These are phyloP conservation scores for Penicillium coffeae DNA, from an alignment of 495 filamentous ascomycete genomes.

Conservation along the genomic window DNA sequence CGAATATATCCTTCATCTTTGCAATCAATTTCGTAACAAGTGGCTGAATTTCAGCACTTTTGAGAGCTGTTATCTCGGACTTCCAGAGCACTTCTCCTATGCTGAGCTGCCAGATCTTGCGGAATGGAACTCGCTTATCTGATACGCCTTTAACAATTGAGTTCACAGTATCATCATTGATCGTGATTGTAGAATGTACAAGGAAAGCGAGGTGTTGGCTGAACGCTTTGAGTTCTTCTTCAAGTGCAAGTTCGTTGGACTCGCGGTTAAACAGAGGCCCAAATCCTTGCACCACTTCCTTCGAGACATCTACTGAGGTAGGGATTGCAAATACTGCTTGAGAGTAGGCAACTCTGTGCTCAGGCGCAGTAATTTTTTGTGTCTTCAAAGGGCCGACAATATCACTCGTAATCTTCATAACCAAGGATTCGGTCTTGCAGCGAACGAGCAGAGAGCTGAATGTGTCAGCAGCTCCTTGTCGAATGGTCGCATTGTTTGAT, in stretches of 20 bases:
- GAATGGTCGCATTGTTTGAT: constrained; percentile 74
- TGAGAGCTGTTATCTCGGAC: constrained; percentile 38
- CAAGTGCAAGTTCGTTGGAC: constrained; percentile 76
- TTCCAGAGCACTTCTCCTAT: constrained; percentile 71
- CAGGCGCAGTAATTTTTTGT: constrained; percentile 72
- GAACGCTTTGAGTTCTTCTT: constrained; percentile 68
- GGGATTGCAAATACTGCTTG: constrained; percentile 68
- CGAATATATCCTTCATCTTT: constrained; percentile 68
- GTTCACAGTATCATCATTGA: constrained; percentile 62
- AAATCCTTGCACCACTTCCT: constrained; percentile 63
- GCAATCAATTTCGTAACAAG: constrained; percentile 50
- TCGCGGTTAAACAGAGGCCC: constrained; percentile 68
- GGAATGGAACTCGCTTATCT: constrained; percentile 76
- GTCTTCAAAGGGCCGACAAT: constrained; percentile 72
- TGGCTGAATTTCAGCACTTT: constrained; percentile 40
- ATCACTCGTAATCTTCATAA: constrained; percentile 69
- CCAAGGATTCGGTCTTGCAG: constrained; percentile 50
- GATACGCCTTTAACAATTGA: constrained; percentile 73
- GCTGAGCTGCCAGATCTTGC: constrained; percentile 75
- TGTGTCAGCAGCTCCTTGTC: constrained; percentile 67
- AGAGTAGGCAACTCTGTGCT: constrained; percentile 75
- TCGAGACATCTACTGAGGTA: constrained; percentile 51
- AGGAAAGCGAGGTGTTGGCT: constrained; percentile 56
- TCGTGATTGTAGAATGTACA: constrained; percentile 51
- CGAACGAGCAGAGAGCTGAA: constrained; percentile 61